A percentile compares a stretch with the other conserved stretches of the same genome.
Evolutionary conservation across 2,329 filamentous ascomycete species (phyloP).

Genomic region (Alternaria metachromatica): DNA sequence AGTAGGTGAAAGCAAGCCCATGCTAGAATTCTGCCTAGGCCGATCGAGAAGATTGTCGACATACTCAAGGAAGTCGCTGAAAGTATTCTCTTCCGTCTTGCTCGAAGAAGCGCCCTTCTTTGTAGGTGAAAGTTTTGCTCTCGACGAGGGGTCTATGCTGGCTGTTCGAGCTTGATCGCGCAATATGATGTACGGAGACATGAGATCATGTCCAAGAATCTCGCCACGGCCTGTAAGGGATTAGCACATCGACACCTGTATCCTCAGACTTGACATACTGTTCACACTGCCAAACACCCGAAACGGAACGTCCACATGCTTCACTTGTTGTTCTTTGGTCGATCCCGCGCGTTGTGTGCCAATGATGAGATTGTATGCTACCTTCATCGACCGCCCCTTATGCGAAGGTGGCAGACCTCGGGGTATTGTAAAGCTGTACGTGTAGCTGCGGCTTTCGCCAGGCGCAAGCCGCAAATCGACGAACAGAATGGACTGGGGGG

Average conservation of each 20-base stretch:
- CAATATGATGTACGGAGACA: constrained; percentile 90
- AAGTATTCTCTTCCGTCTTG: constrained; percentile 53
- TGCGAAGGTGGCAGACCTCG: constrained; percentile 90
- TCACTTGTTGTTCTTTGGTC: constrained; percentile 76
- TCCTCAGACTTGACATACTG: constrained; percentile 49
- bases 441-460: constrained; percentile 86
- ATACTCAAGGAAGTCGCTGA: constrained; percentile 47
- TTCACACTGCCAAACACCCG: constrained; percentile 93
- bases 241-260: constrained; percentile 22
- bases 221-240: constrained; percentile 69
- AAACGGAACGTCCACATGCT: constrained; percentile 91
- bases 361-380: constrained; percentile 87
- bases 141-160: constrained; percentile 37
- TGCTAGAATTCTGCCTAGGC: constrained; percentile 41
- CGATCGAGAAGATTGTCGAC: constrained; percentile 57
- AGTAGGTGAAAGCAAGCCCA: constrained; percentile 75
- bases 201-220: constrained; percentile 89
- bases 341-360: constrained; percentile 87
- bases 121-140: constrained; percentile 9
- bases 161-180: constrained; percentile 74
- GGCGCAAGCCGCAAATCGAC: constrained; percentile 88
- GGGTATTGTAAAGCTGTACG: constrained; percentile 85
- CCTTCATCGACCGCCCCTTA: constrained; percentile 91
- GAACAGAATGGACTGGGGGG: constrained; percentile 93
- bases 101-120: constrained; percentile 28